Percentiles rank a stretch among this genome's conserved stretches.
These are phyloP conservation scores for Isabelozyma heimii DNA, from an alignment of 805 yeast genomes.

Conservation along the genomic window DNA sequence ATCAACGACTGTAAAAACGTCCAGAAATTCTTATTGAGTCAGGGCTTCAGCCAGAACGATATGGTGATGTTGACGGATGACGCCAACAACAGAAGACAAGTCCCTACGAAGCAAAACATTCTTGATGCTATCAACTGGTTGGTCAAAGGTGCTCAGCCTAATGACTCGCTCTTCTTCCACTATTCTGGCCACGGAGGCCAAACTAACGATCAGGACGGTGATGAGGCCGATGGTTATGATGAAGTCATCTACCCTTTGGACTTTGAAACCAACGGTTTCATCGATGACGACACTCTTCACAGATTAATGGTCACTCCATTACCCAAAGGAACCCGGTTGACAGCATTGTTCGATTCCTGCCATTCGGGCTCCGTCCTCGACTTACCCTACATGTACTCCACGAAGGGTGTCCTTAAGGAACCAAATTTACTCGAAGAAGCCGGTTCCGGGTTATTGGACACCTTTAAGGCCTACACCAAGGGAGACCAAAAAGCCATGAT, in stretches of 20 bases:
- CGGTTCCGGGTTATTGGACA: constrained; percentile 60
- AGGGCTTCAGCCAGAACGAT: constrained; percentile 52
- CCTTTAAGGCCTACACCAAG: constrained; percentile 56
- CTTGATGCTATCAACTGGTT: constrained; percentile 81
- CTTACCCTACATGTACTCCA: constrained; percentile 75
- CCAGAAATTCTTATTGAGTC: constrained; percentile 37
- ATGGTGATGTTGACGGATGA: constrained; percentile 64
- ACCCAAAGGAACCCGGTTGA: constrained; percentile 70
- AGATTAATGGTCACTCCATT: constrained; percentile 66
- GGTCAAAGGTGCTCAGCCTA: constrained; percentile 67
- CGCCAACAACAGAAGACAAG: constrained; percentile 41
- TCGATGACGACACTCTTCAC: constrained; percentile 75
- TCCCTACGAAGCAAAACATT: constrained; percentile 71
- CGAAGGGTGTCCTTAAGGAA: constrained; percentile 80
- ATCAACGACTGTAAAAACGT: constrained; percentile 71
- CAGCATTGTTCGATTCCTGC: constrained; percentile 81
- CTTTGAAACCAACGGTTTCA: constrained; percentile 62
- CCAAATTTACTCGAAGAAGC: constrained; percentile 76
- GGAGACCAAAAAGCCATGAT: constrained; percentile 52
- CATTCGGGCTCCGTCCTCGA: constrained; percentile 85
- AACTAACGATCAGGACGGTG: constrained; percentile 65
- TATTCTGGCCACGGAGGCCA: constrained; percentile 89
- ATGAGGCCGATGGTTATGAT: constrained; percentile 72
- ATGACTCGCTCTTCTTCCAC: constrained; percentile 78
- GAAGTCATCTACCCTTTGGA: constrained; percentile 75